phyloP scores from a whole-genome alignment of 345 rosid genomes.

The Cochlearia excelsa region DNA sequence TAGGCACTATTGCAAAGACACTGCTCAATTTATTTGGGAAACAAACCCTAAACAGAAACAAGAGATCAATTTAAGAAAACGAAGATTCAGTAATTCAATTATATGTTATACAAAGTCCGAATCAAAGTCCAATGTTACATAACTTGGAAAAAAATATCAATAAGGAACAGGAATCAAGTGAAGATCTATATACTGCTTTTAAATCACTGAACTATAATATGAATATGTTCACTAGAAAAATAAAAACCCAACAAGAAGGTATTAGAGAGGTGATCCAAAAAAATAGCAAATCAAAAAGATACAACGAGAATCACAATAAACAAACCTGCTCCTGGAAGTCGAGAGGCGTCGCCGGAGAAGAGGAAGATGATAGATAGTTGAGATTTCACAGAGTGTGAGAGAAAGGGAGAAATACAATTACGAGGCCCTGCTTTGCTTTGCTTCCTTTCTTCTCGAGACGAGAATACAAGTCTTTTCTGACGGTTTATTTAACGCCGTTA shows the following conservation, averaged over 20 bases:
- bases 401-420: slow-evolving; percentile 17
- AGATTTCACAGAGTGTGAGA: slow-evolving; percentile 24
- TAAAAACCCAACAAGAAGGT: no score
- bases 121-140: not conserved
- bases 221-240: no score
- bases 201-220: no score
- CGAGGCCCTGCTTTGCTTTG: slow-evolving; percentile 31
- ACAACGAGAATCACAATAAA: slow-evolving; percentile 13
- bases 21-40: not conserved
- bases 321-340: slow-evolving; percentile 23
- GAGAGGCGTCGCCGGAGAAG: slow-evolving; percentile 20
- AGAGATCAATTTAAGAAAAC: slow-evolving; percentile 2
- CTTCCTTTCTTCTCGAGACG: slow-evolving; percentile 30
- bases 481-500: slow-evolving; percentile 50
- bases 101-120: not conserved
- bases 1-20: not conserved
- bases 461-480: slow-evolving; percentile 55
- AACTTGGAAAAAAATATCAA: no score
- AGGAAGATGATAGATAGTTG: slow-evolving; percentile 3
- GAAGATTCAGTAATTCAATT: slow-evolving; percentile 4
- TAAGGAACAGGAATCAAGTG: no score
- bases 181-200: no score
- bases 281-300: not conserved
- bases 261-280: no score
- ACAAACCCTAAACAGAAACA: not conserved